Evolutionary conservation across 805 yeast species (phyloP).

Genomic region (Metschnikowia anglica): DNA sequence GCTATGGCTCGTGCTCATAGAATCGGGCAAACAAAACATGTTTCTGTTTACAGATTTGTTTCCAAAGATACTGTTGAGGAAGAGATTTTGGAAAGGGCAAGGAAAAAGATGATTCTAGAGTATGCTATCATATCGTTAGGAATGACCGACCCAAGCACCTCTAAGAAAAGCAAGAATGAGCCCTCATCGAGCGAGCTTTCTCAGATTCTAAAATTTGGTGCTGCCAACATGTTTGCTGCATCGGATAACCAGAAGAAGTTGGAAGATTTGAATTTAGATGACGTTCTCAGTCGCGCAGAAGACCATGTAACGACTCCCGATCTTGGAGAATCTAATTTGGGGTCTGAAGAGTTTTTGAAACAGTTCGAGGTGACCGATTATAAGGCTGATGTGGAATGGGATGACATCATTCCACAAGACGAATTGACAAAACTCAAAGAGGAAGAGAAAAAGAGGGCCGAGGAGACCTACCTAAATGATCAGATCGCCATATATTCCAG

Average conservation of each 20-base stretch:
- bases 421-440: slow-evolving; percentile 86
- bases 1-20: slow-evolving; percentile 99
- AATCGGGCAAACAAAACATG: slow-evolving; percentile 98
- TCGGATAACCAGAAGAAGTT: slow-evolving; percentile 91
- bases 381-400: slow-evolving; percentile 98
- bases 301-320: slow-evolving; percentile 97
- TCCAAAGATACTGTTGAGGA: slow-evolving; percentile 98
- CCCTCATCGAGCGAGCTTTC: slow-evolving; percentile 83
- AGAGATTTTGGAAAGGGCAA: slow-evolving; percentile 92
- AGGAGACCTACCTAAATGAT: slow-evolving; percentile 82
- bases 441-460: slow-evolving; percentile 82
- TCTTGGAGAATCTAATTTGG: slow-evolving; percentile 93
- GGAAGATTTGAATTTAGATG: slow-evolving; percentile 93
- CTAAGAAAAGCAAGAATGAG: slow-evolving; percentile 57
- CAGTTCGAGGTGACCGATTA: slow-evolving; percentile 98
- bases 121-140: slow-evolving; percentile 97
- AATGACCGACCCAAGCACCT: slow-evolving; percentile 68
- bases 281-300: slow-evolving; percentile 93
- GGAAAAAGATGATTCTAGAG: slow-evolving; percentile 97
- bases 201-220: slow-evolving; percentile 95
- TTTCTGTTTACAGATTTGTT: slow-evolving; percentile 95
- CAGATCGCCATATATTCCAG: slow-evolving; percentile 86
- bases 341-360: slow-evolving; percentile 95
- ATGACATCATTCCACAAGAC: slow-evolving; percentile 95
- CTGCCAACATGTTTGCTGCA: slow-evolving; percentile 97